A percentile compares a stretch with the other conserved stretches of the same genome.
Evolutionary conservation across 306 rosid species (phyloP).

Genomic region (Dryas drummondii): DNA sequence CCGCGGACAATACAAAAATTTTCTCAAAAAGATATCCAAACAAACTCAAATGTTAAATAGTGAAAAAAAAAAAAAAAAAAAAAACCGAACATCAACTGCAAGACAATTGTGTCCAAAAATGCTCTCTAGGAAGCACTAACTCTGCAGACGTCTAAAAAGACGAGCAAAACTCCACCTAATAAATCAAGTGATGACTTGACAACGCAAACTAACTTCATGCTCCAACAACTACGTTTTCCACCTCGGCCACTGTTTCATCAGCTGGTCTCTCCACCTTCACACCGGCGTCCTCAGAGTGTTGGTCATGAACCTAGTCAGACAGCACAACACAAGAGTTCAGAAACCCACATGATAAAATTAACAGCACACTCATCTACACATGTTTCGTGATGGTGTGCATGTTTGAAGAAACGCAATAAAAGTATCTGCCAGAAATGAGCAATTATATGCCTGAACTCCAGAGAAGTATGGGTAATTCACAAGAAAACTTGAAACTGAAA

Average conservation of each 20-base stretch:
- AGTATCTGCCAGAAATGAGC: neutral
- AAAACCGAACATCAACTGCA: neutral
- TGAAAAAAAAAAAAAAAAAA: no score
- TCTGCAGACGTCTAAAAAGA: neutral
- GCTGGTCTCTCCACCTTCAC: conserved; percentile 82
- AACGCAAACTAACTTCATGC: conserved; percentile 39
- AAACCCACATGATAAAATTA: neutral
- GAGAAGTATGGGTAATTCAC: neutral
- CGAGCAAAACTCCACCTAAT: neutral
- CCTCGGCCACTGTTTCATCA: conserved; percentile 54
- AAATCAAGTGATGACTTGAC: neutral
- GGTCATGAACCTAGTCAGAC: conserved; percentile 68
- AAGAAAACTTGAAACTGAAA: no score
- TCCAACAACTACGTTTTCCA: conserved; percentile 56
- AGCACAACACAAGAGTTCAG: neutral
- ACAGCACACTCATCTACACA: neutral
- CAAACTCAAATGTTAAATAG: neutral
- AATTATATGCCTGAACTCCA: neutral
- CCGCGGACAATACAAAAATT: neutral
- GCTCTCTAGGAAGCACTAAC: conserved; percentile 1
- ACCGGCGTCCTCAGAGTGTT: conserved; percentile 70
- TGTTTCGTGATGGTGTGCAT: neutral
- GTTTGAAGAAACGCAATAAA: neutral
- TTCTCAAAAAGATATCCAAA: neutral
- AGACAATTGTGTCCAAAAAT: neutral